phyloP scores from a whole-genome alignment of 495 filamentous ascomycete genomes.

The Neurospora hispaniola region DNA sequence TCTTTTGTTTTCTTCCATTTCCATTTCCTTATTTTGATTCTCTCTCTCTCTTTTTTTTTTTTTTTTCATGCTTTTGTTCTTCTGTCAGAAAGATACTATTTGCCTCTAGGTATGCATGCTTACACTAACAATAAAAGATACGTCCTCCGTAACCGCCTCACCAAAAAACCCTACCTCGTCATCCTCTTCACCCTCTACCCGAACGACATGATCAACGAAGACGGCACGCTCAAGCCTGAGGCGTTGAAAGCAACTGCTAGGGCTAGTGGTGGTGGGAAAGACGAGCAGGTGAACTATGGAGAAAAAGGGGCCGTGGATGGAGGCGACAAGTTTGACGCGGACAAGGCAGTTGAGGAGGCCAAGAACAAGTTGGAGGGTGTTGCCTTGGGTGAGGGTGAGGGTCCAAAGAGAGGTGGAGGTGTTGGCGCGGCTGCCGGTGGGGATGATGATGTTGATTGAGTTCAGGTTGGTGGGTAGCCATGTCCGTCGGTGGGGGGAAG shows the following conservation, averaged over 20 bases:
- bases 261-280: conserved; percentile 5
- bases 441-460: conserved; percentile 24
- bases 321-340: conserved; percentile 11
- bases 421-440: neutral
- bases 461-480: neutral
- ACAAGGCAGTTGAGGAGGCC: conserved; percentile 18
- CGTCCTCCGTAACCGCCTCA: conserved; percentile 66
- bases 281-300: neutral
- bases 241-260: conserved; percentile 15
- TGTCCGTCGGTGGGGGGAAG: too few species aligned
- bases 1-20: too few species aligned
- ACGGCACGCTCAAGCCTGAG: conserved; percentile 41
- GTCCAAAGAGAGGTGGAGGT: neutral
- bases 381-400: neutral
- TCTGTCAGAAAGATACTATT: too few species aligned
- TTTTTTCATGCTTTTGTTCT: neutral
- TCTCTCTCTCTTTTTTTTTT: too few species aligned
- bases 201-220: conserved; percentile 49
- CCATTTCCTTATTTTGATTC: too few species aligned
- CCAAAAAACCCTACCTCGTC: conserved; percentile 62
- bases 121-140: conserved; percentile 39
- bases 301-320: neutral
- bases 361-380: conserved; percentile 11
- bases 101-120: too few species aligned
- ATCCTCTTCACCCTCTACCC: conserved; percentile 66